These are phyloP conservation scores for Aspergillus puulaauensis DNA, from an alignment of 2,329 filamentous ascomycete genomes.

Conservation along the genomic window DNA sequence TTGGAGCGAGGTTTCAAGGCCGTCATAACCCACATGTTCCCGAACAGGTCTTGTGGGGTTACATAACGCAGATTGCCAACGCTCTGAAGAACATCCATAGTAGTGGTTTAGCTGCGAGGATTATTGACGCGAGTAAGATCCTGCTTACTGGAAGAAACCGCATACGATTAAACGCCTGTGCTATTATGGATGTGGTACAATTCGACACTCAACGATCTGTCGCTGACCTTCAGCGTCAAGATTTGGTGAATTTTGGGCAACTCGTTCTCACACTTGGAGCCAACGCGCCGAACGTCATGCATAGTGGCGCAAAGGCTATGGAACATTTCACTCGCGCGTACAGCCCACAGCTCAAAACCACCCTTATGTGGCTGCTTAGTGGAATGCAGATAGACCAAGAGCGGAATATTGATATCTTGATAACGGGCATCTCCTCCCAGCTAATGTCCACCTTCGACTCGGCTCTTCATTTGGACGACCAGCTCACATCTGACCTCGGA, in stretches of 20 bases:
- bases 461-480: constrained; percentile 75
- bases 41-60: constrained; percentile 83
- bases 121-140: constrained; percentile 85
- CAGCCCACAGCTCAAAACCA: constrained; percentile 74
- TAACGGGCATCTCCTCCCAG: constrained; percentile 75
- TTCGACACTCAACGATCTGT: constrained; percentile 69
- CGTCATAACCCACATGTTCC: constrained; percentile 54
- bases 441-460: constrained; percentile 74
- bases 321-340: constrained; percentile 77
- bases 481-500: constrained; percentile 67
- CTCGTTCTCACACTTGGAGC: constrained; percentile 80
- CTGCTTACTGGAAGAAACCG: constrained; percentile 88
- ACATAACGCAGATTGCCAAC: constrained; percentile 86
- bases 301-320: constrained; percentile 68
- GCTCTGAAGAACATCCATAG: constrained; percentile 84
- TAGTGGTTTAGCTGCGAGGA: constrained; percentile 76
- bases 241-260: constrained; percentile 79
- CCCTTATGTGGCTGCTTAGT: constrained; percentile 77
- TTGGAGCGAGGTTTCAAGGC: constrained; percentile 41
- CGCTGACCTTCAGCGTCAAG: constrained; percentile 79
- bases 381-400: constrained; percentile 64
- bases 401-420: constrained; percentile 71
- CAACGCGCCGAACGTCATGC: constrained; percentile 58
- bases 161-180: constrained; percentile 82
- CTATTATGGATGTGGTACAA: constrained; percentile 84